Base-by-base conservation (phyloP, 1,284 basidiomycete genomes). In the Porodaedalea pini region DNA sequence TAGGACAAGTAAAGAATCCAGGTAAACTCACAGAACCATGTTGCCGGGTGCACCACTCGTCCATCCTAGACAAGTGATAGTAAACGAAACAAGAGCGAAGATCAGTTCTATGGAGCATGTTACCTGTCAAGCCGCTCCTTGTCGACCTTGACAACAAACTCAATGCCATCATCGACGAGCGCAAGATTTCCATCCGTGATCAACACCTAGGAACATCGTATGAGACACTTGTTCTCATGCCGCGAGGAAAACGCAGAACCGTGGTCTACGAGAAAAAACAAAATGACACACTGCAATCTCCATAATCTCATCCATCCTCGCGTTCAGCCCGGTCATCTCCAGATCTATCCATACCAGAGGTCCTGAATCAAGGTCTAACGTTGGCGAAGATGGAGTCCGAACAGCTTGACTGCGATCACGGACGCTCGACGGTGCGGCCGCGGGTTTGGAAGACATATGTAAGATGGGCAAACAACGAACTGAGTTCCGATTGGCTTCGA, bases 341-440 rank as follows among this genome's bases (percentile, higher is more conserved):
- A 90, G 91, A 68, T 94, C 92, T 51, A 94, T 81, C 91, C 91
- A 94, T 1, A 94, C 88, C 49, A 94, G 71, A 7, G 92, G 90
- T 0, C 88, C 88, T 17, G 81, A 77, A 4, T 73, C 65, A 44
- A 76, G 79, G 57, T 75, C 71, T 11, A 51, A 37, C 55, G 29
- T 37, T 15, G 15, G 41, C 25, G 44, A 21, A 4, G 34, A 27
- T 47, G 53, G 23, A 19, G 41, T 39, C 27, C 10, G 29, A 8
- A 11, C n/a, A 10, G 4, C 32, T 8, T 37, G 49, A 25, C 13
- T 43, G 13, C 34, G 11, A 27, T 31, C 51, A 53, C 19, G 23
- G 25, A 17, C 23, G 15, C 15, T 19, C 25, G 39, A 5, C n/a
- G 51, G 17, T 40, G 19, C 39, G 27, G 51, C 36, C 51, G 32